Base-by-base conservation (phyloP, 2,329 filamentous ascomycete species). In the Drechslera avenae region DNA sequence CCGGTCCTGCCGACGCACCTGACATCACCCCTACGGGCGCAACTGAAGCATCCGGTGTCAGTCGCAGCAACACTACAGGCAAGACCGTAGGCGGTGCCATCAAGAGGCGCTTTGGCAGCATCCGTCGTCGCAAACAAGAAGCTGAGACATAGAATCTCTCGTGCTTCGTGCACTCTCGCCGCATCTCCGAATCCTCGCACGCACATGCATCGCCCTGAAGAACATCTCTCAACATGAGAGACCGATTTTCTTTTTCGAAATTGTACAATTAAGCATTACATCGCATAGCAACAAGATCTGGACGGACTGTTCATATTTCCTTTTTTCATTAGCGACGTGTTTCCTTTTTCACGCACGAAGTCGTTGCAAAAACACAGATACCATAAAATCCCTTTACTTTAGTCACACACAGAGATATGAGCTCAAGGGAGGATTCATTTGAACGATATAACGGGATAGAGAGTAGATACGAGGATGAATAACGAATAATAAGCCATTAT, bases 41-140 rank as follows among this genome's bases (percentile, higher is more conserved):
- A 39, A 68, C 68, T 7, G 69, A 68, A 16, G 46, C 55, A 8
- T 54, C 62, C 14, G 67, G 62, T 7, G 59, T 72, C 31, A 65
- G 64, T 21, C 62, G 68, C 19, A 70, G 67, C 52, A 71, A 72
- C 45, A 67, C 74, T 16, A 75, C 68, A 13, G 72, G 74, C 39
- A 73, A 68, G 31, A 67, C 64, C 23, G 54, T 72, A 40, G 66
- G 70, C 17, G 70, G 68, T 14, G 69, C 74, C 4, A 48, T 80
- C 52, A 80, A 78, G 73, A 79, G 75, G 71, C 69, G 78, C 18
- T 73, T 80, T 39, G 76, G 77, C 37, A 78, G 76, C 60, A 60
- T 79, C 42, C 72, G 76, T 50, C 73, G 71, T 52, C 62, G 66
- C 49, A 69, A 65, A 59, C 65, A 63, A 19, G 67, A 65, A 5